These are phyloP conservation scores for Eucalyptus pauciflora DNA, from an alignment of 345 rosid genomes.

Conservation along the genomic window DNA sequence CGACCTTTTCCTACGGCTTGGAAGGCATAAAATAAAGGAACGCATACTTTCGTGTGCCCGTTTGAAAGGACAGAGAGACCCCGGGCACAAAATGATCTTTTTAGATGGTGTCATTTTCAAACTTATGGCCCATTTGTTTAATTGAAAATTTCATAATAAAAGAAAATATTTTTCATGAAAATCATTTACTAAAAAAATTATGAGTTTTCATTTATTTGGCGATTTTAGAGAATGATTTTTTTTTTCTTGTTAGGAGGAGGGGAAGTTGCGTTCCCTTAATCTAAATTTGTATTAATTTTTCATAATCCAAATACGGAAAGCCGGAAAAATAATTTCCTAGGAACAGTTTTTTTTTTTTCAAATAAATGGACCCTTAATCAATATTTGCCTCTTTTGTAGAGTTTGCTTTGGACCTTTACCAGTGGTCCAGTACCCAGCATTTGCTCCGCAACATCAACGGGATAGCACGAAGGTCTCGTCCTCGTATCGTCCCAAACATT, in stretches of 20 bases:
- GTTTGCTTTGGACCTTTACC: background rate
- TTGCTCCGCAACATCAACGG: no score
- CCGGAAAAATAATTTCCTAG: fast-evolving
- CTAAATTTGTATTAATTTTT: background rate
- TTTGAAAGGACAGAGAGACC: background rate
- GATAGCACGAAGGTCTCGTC: background rate
- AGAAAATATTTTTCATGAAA: no score
- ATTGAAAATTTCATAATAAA: no score
- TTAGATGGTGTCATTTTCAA: background rate
- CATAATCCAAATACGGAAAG: fast-evolving
- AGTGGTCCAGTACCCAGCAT: no score
- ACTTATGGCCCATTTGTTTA: no score
- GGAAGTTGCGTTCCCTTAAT: background rate
- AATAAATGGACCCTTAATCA: background rate
- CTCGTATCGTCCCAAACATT: background rate
- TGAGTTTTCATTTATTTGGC: background rate
- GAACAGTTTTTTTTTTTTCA: no score
- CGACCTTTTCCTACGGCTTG: background rate
- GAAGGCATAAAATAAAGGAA: background rate
- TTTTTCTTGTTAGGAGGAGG: no score
- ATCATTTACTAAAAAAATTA: no score
- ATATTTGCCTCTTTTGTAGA: background rate
- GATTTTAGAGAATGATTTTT: no score
- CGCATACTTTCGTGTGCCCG: background rate
- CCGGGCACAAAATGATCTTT: background rate